These are phyloP conservation scores for Trametes punicea DNA, from an alignment of 768 basidiomycete species.

Conservation along the genomic window DNA sequence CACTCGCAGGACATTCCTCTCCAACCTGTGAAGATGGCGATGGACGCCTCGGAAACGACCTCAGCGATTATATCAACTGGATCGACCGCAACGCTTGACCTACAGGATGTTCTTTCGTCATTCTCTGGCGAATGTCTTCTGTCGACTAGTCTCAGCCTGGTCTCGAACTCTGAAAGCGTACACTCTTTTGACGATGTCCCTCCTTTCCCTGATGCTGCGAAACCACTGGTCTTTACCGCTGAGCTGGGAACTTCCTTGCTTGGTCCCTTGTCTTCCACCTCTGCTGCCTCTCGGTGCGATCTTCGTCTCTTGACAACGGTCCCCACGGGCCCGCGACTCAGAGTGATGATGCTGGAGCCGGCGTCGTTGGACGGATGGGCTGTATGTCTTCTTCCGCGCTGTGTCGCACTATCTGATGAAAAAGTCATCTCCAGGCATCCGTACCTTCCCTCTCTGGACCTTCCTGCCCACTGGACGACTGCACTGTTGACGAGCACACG, in stretches of 20 bases:
- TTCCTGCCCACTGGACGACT: not conserved
- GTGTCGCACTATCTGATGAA: constrained; percentile 10
- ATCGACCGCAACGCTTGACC: constrained; percentile 17
- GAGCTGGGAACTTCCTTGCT: not conserved
- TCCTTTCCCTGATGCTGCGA: constrained; percentile 31
- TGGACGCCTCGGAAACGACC: not conserved
- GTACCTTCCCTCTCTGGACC: constrained; percentile 21
- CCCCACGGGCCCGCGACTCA: constrained; percentile 37
- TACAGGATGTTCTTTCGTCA: constrained; percentile 12
- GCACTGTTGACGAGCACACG: not conserved
- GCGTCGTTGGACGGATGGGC: constrained; percentile 35
- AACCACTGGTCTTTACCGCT: constrained; percentile 29
- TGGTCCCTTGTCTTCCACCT: not conserved
- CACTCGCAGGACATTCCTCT: not conserved
- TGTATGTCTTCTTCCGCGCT: constrained; percentile 25
- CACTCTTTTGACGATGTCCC: constrained; percentile 28
- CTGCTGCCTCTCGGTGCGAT: not conserved
- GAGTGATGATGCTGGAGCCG: constrained; percentile 33
- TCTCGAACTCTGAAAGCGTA: constrained; percentile 18
- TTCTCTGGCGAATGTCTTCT: constrained; percentile 22
- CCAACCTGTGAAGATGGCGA: not conserved
- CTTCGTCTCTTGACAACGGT: constrained; percentile 23
- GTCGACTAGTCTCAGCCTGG: constrained; percentile 20
- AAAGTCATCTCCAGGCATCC: constrained; percentile 19
- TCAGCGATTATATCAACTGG: not conserved